Percentiles rank a stretch among this genome's conserved stretches.
Evolutionary conservation across 306 rosid species (phyloP).

Genomic region (Acacia acuminata): DNA sequence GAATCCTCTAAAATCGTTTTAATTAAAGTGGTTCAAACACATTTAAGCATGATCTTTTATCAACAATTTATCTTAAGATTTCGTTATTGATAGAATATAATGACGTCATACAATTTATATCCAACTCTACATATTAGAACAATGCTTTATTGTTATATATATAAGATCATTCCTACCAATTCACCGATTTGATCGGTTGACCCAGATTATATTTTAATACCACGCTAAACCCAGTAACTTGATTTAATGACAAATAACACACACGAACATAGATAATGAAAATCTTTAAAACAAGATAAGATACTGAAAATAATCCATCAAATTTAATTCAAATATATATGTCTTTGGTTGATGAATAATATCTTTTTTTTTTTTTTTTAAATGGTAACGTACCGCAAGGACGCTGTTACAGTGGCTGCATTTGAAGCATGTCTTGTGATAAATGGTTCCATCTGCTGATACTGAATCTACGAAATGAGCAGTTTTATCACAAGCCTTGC

Average conservation of each 20-base stretch:
- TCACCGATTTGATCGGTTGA: no score
- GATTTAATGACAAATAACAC: neutral
- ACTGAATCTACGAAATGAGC: conserved; percentile 62
- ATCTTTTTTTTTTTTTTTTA: no score
- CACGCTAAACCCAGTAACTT: no score
- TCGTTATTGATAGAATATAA: no score
- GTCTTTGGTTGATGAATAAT: neutral
- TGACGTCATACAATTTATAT: fast-evolving
- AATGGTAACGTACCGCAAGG: conserved; percentile 45
- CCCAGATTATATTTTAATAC: no score
- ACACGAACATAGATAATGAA: neutral
- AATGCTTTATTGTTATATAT: no score
- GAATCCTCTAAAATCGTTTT: no score
- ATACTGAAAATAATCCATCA: neutral
- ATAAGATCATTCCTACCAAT: no score
- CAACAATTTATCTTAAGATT: no score
- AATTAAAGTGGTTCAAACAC: no score
- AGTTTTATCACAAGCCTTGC: conserved; percentile 76
- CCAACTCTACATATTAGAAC: no score
- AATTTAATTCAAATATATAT: neutral
- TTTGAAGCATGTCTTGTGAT: conserved; percentile 71
- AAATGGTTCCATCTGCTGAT: conserved; percentile 59
- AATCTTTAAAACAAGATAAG: neutral
- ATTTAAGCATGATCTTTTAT: no score
- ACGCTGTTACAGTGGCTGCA: conserved; percentile 73